phyloP scores from a whole-genome alignment of 106 monocot genomes.

The Hemerocallis citrina region DNA sequence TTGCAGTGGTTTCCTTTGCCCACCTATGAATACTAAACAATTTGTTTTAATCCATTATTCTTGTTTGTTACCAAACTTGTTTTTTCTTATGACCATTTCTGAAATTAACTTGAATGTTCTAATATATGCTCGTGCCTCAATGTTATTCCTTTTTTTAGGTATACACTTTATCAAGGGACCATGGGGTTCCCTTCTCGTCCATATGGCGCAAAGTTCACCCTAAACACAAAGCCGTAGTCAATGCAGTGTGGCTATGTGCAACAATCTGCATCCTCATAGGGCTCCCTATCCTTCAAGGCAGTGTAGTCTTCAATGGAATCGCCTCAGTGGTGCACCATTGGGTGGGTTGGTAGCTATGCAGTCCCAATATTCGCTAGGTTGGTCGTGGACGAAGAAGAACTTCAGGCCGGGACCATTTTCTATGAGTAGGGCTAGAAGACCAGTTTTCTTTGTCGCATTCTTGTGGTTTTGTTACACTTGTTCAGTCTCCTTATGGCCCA shows the following conservation, averaged over 20 bases:
- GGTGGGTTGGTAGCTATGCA: slow-evolving; percentile 73
- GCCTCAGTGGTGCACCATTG: slow-evolving; percentile 60
- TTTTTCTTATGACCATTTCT: too few species aligned
- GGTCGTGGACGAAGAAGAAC: slow-evolving; percentile 48
- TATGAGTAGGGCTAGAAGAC: slow-evolving; percentile 42
- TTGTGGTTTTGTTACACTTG: too few species aligned
- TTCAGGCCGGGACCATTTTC: slow-evolving; percentile 69
- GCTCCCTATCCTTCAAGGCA: slow-evolving; percentile 51
- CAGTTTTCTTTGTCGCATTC: slow-evolving; percentile 49
- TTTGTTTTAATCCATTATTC: too few species aligned
- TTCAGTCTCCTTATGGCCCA: too few species aligned
- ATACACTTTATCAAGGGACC: slow-evolving; percentile 67
- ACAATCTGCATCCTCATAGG: slow-evolving; percentile 54
- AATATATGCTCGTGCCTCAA: too few species aligned
- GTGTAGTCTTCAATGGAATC: slow-evolving; percentile 74
- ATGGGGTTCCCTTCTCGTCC: slow-evolving; percentile 61
- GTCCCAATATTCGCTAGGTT: slow-evolving; percentile 75
- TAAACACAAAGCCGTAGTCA: slow-evolving; percentile 52
- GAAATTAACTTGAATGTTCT: too few species aligned
- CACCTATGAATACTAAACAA: too few species aligned
- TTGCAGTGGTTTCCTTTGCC: too few species aligned
- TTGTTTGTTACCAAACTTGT: too few species aligned
- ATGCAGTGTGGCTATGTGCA: slow-evolving; percentile 67
- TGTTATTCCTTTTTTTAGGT: too few species aligned
- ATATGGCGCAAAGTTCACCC: slow-evolving; percentile 63